Evolutionary conservation across 768 basidiomycete genomes (phyloP), one percentile per base, ranked within the genome.

Genomic region (Galerina sulciceps): DNA sequence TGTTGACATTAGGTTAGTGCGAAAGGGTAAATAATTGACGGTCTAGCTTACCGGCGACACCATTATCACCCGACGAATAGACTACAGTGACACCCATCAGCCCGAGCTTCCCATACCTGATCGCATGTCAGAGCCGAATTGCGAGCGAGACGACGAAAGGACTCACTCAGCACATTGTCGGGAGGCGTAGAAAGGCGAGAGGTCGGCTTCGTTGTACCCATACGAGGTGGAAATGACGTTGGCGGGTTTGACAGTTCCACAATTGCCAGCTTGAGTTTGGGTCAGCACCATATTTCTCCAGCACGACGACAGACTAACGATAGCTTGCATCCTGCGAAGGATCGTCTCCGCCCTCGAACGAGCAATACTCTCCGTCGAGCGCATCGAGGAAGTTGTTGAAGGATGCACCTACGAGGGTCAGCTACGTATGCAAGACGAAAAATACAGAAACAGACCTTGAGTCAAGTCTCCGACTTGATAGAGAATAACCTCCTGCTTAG

Each of bases 1-100:
- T 72, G 49, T 41, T 20, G 58, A 10, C 38, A 13, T 18, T 5
- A 47, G 4, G 44, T 14, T 23, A 34, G 15, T 10, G 4, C 37
- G 10, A 31, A 45, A 10, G 17, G 13, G 13, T 18, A 23, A 5
- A 38, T 53, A 15, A 22, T 31, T 1, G 22, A 38, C 34, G 38
- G 36, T 0, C 8, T 3, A 15, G 62, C 60, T 50, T 51, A 73
- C 76, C 77, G 41, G 71, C 74, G 22, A 87, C 87, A 18, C 87
- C 88, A 6, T 71, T 66, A 47, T 89, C 86, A 6, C 88, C 87
- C 15, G 83, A 83, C 11, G 79, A 74, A 70, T 83, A 86, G 18
- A 84, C 45, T 11, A 89, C 52, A 2, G 85, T 84, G 26, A 84
- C 75, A 5, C 87, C 88, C 45, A 86, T 82, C 10, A 81, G 75